Base-by-base conservation (phyloP, 495 filamentous ascomycete genomes). In the Xylaria castorea region DNA sequence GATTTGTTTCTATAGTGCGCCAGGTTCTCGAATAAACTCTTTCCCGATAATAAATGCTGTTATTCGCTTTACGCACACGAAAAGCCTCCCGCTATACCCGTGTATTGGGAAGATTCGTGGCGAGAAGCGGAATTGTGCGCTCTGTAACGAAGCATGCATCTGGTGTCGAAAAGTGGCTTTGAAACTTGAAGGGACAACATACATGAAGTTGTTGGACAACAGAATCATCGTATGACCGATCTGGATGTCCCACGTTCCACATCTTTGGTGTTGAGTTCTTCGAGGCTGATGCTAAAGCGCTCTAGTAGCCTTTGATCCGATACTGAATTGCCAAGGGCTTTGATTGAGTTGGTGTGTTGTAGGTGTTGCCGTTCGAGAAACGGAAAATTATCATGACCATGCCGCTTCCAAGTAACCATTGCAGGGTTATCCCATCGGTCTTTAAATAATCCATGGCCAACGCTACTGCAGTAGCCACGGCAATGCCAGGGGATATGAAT, bases 181-280 rank as follows among this genome's bases (percentile, higher is more conserved):
- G 58, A 66, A 60, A 65, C 30, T 74, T 60, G 71, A 62, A 63
- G 73, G 64, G 75, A 63, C 69, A 70, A 79, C 76, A 74, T 76
- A 79, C 76, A 73, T 71, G 68, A 61, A 73, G 65, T 66, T 66
- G 66, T 44, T 70, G 66, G 48, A 75, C 57, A 25, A 73, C 74
- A 46, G 71, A 68, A 65, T 71, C 66, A 70, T 65, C 74, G 72
- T 71, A 75, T 70, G 68, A 50, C 73, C 60, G 66, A 71, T 55
- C 62, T 65, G 68, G 72, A 72, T 78, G 75, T 70, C 66, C 72
- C 73, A 76, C 73, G 68, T 79, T 76, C 75, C 77, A 73, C 72
- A 71, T 73, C 60, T 55, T 71, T 65, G 46, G 50, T 14, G 36
- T 72, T 71, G 60, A 70, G 38, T 63, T 53, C 20, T 67, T 65